A percentile compares a stretch with the other conserved stretches of the same genome.
These are phyloP conservation scores for Sideroxylon spinosum DNA, from an alignment of 179 eudicot genomes.

Conservation along the genomic window DNA sequence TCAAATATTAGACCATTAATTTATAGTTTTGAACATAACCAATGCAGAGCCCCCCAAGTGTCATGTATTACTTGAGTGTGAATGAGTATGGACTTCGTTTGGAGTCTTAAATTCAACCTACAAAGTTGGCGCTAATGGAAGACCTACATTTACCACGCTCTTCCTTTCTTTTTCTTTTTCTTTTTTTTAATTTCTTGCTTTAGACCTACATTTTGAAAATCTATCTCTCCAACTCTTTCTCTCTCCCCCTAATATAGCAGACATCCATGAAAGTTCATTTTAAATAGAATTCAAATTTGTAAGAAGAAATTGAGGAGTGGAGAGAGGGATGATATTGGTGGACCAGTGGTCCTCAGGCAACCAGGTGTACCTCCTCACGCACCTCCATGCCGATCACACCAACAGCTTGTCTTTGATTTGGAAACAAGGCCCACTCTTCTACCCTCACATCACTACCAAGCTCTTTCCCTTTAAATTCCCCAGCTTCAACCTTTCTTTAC, in stretches of 20 bases:
- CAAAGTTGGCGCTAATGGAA: too few relatives aligned
- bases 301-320: slow-evolving; percentile 37
- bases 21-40: too few relatives aligned
- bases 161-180: too few relatives aligned
- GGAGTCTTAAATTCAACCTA: too few relatives aligned
- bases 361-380: slow-evolving; percentile 66
- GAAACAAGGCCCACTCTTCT: slow-evolving; percentile 59
- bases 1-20: too few relatives aligned
- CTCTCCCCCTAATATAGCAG: not conserved
- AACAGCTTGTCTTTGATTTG: slow-evolving; percentile 59
- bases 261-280: not conserved
- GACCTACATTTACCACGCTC: too few relatives aligned
- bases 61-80: too few relatives aligned
- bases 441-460: slow-evolving; percentile 59
- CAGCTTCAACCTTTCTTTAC: slow-evolving; percentile 46
- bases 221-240: too few relatives aligned
- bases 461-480: slow-evolving; percentile 69
- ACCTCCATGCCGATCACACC: slow-evolving; percentile 76
- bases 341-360: slow-evolving; percentile 63
- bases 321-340: slow-evolving; percentile 75
- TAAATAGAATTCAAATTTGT: not conserved
- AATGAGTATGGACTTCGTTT: too few relatives aligned
- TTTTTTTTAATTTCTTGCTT: too few relatives aligned
- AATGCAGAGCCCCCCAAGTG: too few relatives aligned
- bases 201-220: too few relatives aligned